Conservation (phyloP, 2,329 filamentous ascomycete genomes). For the Fusarium solani-melongenae region DNA sequence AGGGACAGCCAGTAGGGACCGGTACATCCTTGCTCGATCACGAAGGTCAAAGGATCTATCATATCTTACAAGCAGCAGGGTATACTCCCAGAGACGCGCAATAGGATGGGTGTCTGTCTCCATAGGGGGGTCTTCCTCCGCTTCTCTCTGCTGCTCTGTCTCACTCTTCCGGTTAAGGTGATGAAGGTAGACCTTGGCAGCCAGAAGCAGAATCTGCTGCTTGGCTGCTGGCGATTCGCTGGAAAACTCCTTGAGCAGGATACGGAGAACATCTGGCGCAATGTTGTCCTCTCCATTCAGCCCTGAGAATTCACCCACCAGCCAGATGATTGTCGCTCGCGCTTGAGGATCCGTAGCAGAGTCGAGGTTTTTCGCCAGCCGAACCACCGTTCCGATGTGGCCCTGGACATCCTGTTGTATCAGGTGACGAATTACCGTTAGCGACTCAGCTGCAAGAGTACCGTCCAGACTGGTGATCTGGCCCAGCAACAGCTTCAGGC, state of each 20-base stretch:
- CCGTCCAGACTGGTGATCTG: slow-evolving; percentile 92
- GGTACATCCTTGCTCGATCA: slow-evolving; percentile 90
- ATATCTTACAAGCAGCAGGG: slow-evolving; percentile 86
- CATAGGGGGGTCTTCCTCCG: slow-evolving; percentile 46
- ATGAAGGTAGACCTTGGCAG: slow-evolving; percentile 96
- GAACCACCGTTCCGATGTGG: slow-evolving; percentile 86
- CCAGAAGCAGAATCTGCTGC: slow-evolving; percentile 89
- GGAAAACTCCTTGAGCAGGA: slow-evolving; percentile 85
- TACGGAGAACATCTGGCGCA: slow-evolving; percentile 89
- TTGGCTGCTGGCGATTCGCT: slow-evolving; percentile 88
- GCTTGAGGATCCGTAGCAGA: slow-evolving; percentile 88
- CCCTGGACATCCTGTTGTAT: slow-evolving; percentile 89
- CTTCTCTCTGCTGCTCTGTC: slow-evolving; percentile 48
- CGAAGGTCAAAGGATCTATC: slow-evolving; percentile 95
- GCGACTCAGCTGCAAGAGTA: slow-evolving; percentile 87
- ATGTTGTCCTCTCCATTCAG: slow-evolving; percentile 86
- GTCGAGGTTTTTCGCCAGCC: slow-evolving; percentile 91
- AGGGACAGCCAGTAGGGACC: slow-evolving; percentile 81
- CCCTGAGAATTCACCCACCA: slow-evolving; percentile 93
- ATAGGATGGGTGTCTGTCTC: slow-evolving; percentile 70
- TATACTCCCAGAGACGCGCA: slow-evolving; percentile 83
- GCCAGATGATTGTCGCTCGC: slow-evolving; percentile 94
- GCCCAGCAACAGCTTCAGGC: slow-evolving; percentile 82
- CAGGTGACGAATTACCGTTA: slow-evolving; percentile 94
- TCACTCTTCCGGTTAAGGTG: slow-evolving; percentile 76